A percentile compares a stretch with the other conserved stretches of the same genome.
Conservation (phyloP, 2,329 filamentous ascomycete species). For the Fusarium sublunatum region DNA sequence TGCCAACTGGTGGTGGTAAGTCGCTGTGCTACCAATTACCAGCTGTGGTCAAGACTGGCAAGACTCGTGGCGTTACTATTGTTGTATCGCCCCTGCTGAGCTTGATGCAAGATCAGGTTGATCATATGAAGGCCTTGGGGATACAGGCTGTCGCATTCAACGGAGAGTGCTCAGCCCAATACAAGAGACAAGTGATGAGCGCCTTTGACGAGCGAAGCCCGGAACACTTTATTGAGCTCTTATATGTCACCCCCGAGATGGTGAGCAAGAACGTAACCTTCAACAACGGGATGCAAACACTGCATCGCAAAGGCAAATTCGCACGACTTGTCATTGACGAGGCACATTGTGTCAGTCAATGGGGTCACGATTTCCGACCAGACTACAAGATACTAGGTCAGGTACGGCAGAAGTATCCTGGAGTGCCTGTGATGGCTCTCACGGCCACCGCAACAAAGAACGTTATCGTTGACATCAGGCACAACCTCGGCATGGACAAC, state of each 20-base stretch:
- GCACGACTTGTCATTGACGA: slow-evolving; percentile 97
- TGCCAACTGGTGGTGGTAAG: slow-evolving; percentile 98
- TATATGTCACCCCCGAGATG: slow-evolving; percentile 99
- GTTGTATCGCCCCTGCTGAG: slow-evolving; percentile 96
- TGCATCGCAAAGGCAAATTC: slow-evolving; percentile 78
- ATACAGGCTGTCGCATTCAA: slow-evolving; percentile 88
- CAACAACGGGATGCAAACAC: slow-evolving; percentile 69
- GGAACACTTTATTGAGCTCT: slow-evolving; percentile 82
- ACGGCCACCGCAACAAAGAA: slow-evolving; percentile 95
- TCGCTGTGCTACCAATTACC: slow-evolving; percentile 97
- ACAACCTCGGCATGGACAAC: slow-evolving; percentile 84
- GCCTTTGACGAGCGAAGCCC: slow-evolving; percentile 71
- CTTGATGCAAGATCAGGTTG: slow-evolving; percentile 96
- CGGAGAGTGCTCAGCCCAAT: slow-evolving; percentile 73
- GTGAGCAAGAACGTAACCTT: slow-evolving; percentile 82
- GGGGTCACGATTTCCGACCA: slow-evolving; percentile 97
- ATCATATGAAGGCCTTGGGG: slow-evolving; percentile 78
- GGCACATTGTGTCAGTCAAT: slow-evolving; percentile 99
- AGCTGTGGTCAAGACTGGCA: slow-evolving; percentile 82
- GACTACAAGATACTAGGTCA: slow-evolving; percentile 91
- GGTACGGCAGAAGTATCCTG: slow-evolving; percentile 76
- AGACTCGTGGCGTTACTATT: slow-evolving; percentile 86
- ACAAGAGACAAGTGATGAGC: slow-evolving; percentile 74
- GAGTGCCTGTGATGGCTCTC: slow-evolving; percentile 91
- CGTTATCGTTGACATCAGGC: slow-evolving; percentile 90